Evolutionary conservation across 805 yeast genomes (phyloP).

Genomic region (Brettanomyces naardenensis): DNA sequence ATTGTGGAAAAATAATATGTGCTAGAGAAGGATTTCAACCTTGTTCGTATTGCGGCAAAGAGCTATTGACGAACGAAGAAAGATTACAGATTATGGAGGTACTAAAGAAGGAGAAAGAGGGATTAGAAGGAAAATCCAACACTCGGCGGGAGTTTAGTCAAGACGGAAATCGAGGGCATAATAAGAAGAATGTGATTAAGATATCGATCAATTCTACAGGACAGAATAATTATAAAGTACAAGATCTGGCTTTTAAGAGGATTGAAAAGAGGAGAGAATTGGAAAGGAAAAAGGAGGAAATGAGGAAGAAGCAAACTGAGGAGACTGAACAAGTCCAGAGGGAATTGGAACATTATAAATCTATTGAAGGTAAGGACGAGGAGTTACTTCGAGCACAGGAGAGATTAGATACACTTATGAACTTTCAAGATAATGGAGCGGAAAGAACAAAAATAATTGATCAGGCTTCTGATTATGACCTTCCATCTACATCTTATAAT

Average conservation of each 20-base stretch:
- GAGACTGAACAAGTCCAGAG: constrained; percentile 33
- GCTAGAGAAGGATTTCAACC: constrained; percentile 84
- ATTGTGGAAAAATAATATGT: constrained; percentile 93
- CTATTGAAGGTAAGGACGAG: constrained; percentile 36
- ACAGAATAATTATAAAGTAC: constrained; percentile 58
- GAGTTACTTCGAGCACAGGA: constrained; percentile 65
- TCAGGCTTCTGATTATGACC: constrained; percentile 81
- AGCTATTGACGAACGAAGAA: constrained; percentile 58
- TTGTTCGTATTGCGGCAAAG: constrained; percentile 74
- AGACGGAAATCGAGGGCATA: constrained; percentile 16
- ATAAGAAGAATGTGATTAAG: constrained; percentile 41
- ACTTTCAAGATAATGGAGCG: constrained; percentile 79
- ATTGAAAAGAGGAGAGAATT: constrained; percentile 43
- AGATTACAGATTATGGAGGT: constrained; percentile 45
- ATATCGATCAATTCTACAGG: constrained; percentile 53
- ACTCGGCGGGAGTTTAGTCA: constrained; percentile 5
- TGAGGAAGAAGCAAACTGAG: constrained; percentile 29
- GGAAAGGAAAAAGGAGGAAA: constrained; percentile 26
- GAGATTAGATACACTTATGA: constrained; percentile 62
- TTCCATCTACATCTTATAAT: constrained; percentile 39
- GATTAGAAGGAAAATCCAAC: constrained; percentile 24
- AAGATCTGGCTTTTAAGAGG: constrained; percentile 53
- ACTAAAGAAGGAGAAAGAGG: constrained; percentile 45
- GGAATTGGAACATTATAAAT: constrained; percentile 36
- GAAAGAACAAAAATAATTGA: constrained; percentile 91